Evolutionary conservation across 495 filamentous ascomycete genomes (phyloP), one percentile per base, ranked within the genome.

Genomic region (Amphirosellinia nigrospora): DNA sequence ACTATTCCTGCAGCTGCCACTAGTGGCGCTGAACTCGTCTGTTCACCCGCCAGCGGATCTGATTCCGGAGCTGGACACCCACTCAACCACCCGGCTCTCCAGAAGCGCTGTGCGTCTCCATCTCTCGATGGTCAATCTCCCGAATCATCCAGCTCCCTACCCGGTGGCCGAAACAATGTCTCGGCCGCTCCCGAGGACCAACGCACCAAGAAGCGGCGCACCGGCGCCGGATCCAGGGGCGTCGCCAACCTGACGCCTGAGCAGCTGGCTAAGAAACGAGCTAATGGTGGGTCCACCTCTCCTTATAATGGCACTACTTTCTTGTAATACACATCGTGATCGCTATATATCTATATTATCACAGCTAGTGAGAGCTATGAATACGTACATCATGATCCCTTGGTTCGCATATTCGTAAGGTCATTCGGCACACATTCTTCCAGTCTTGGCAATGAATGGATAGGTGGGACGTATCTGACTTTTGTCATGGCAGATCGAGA

Each of bases 201-300:
- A 58, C 64, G 71, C 52, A 76, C 71, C 16, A 83, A 82, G 73
- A 81, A 77, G 73, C 74, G 78, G 39, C 81, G 79, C 58, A 76
- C 78, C 4, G 79, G 72, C 9, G 73, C 79, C 9, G 78, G 79
- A 16, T 81, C 86, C 21, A 85, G 90, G 64, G 89, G 89, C 15
- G 89, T 92, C 21, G 89, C 89, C 61, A 91, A 89, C 72, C 83
- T 92, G 71, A 92, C 89, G 6, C 89, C 89, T 16, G 89, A 91
- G 63, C 89, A 92, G 77, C 78, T 92, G 68, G 88, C 86, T 1
- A 90, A 90, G 82, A 96, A 96, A 78, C 86, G 93, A 70, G 92
- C 91, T 66, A 94, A 94, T 78, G 93, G 83, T 85, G 74, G 32
- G 67, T 43, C 23, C 68, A 26, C n/a, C 41, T 48, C 23, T 21